Conservation (phyloP, 1,139 yeast species). For the Blastobotrys persicus region DNA sequence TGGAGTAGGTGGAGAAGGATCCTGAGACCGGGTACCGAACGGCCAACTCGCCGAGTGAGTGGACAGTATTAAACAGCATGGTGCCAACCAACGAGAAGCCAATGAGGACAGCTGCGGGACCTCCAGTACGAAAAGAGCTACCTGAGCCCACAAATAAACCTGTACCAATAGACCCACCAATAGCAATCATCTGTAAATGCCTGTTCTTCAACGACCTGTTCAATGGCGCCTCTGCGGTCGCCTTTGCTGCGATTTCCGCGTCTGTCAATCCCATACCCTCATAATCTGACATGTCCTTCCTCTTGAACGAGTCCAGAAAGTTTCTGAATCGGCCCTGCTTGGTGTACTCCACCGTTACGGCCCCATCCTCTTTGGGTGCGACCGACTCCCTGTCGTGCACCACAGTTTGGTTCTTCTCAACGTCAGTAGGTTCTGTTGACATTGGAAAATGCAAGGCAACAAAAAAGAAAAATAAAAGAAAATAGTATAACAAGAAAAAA, state of each 20-base stretch:
- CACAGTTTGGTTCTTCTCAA: not conserved
- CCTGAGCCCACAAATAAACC: constrained; percentile 78
- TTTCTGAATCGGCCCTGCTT: constrained; percentile 1
- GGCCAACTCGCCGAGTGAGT: constrained; percentile 84
- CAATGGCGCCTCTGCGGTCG: constrained; percentile 39
- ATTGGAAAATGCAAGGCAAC: not conserved
- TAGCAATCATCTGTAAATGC: constrained; percentile 66
- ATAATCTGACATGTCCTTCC: constrained; percentile 24
- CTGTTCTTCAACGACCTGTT: constrained; percentile 45
- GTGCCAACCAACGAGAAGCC: constrained; percentile 65
- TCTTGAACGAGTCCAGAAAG: constrained; percentile 31
- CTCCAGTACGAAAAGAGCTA: constrained; percentile 63
- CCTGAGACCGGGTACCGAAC: constrained; percentile 78
- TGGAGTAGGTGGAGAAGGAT: constrained; percentile 68
- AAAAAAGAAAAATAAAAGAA: not conserved
- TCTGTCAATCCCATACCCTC: constrained; percentile 32
- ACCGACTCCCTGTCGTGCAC: not conserved
- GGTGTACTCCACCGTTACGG: not conserved
- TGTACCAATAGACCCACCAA: constrained; percentile 84
- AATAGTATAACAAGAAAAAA: not conserved
- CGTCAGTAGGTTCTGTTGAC: not conserved
- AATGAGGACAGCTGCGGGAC: constrained; percentile 81
- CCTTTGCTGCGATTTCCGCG: constrained; percentile 9
- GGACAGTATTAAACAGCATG: constrained; percentile 71
- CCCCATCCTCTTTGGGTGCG: not conserved